Evolutionary conservation across 2,329 filamentous ascomycete species (phyloP).

Genomic region (Ophiosphaerella korrae): DNA sequence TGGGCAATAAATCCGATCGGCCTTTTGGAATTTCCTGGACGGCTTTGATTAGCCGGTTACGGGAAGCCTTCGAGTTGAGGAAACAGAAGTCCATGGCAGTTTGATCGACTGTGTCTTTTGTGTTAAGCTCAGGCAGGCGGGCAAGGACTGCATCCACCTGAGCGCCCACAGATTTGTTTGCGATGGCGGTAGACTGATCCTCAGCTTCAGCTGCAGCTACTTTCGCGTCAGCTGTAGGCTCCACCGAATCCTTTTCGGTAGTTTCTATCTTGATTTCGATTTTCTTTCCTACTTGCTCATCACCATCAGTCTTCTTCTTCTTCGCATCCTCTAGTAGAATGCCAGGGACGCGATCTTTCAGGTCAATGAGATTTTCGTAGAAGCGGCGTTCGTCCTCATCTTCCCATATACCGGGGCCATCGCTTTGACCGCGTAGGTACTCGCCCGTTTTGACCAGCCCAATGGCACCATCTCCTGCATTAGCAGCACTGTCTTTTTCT

Average conservation of each 20-base stretch:
- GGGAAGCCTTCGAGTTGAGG: conserved; percentile 95
- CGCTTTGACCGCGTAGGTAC: conserved; percentile 86
- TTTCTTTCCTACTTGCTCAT: conserved; percentile 83
- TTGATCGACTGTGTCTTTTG: conserved; percentile 89
- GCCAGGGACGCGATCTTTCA: conserved; percentile 93
- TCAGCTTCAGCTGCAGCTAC: conserved; percentile 63
- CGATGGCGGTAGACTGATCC: conserved; percentile 90
- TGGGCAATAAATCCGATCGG: conserved; percentile 84
- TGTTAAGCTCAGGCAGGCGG: conserved; percentile 87
- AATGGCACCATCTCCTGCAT: conserved; percentile 74
- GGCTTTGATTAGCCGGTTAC: conserved; percentile 90
- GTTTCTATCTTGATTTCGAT: conserved; percentile 54
- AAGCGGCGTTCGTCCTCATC: conserved; percentile 97
- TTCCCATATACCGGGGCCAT: conserved; percentile 96
- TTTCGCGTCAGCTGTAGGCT: conserved; percentile 55
- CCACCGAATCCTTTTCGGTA: conserved; percentile 48
- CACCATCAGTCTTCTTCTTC: conserved; percentile 84
- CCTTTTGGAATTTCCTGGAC: conserved; percentile 95
- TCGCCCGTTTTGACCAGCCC: conserved; percentile 93
- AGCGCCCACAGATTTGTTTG: conserved; percentile 95
- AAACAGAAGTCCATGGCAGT: conserved; percentile 97
- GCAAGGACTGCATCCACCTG: conserved; percentile 91
- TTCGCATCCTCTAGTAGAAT: conserved; percentile 93
- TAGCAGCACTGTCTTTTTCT: conserved; percentile 74
- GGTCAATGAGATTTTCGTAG: conserved; percentile 93